Percentiles rank a stretch among this genome's conserved stretches.
phyloP scores from a whole-genome alignment of 2,329 filamentous ascomycete species.

The Xylaria digitata region DNA sequence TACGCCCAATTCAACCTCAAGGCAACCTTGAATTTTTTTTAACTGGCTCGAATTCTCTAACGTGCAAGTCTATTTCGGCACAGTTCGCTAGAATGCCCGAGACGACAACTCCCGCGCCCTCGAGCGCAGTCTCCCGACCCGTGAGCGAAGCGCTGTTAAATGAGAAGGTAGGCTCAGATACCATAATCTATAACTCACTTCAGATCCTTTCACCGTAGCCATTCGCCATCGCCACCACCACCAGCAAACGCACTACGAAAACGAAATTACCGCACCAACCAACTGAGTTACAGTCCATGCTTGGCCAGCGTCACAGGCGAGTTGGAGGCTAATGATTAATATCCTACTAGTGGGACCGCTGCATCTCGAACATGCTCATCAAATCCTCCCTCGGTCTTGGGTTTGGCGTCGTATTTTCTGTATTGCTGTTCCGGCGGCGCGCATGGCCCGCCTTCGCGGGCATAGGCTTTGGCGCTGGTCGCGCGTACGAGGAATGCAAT shows the following conservation, averaged over 20 bases:
- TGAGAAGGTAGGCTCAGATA: conserved; percentile 81
- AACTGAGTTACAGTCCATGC: background rate
- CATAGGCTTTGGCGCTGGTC: conserved; percentile 92
- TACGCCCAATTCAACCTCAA: conserved; percentile 33
- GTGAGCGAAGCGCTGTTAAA: conserved; percentile 98
- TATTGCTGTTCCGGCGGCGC: conserved; percentile 96
- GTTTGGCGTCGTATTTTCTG: conserved; percentile 98
- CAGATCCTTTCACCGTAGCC: background rate
- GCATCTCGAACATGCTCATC: conserved; percentile 96
- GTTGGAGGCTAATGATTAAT: conserved; percentile 28
- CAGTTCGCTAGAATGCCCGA: conserved; percentile 62
- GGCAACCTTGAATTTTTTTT: background rate
- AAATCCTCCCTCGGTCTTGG: conserved; percentile 94
- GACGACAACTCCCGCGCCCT: conserved; percentile 64
- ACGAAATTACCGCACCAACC: conserved; percentile 37
- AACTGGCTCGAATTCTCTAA: conserved; percentile 37
- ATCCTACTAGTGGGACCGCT: conserved; percentile 87
- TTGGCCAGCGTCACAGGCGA: background rate
- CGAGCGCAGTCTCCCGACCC: conserved; percentile 78
- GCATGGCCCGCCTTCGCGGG: conserved; percentile 98
- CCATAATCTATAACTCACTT: conserved; percentile 12
- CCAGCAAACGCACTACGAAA: conserved; percentile 34
- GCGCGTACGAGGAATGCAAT: conserved; percentile 99
- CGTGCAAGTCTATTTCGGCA: conserved; percentile 28
- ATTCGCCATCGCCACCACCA: background rate